Conservation (phyloP, 2,329 filamentous ascomycete genomes). For the Fusarium scirpi region DNA sequence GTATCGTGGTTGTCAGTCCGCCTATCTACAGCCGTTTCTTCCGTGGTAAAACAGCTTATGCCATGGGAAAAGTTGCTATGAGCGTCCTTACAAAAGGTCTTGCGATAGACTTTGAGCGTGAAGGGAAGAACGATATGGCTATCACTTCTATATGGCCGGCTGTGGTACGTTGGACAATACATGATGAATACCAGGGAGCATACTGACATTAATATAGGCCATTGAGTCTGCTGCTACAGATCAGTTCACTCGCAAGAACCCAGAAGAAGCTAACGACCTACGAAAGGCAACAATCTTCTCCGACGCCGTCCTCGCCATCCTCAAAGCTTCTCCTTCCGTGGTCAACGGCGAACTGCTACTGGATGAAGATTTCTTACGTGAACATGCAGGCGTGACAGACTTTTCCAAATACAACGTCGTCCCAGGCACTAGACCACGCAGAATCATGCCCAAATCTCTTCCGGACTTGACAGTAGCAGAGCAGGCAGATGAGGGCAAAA, state of each 20-base stretch:
- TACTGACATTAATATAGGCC: constrained; percentile 53
- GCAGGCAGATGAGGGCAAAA: constrained; percentile 82
- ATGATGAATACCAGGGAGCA: not conserved
- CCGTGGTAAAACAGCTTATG: constrained; percentile 86
- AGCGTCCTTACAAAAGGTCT: constrained; percentile 83
- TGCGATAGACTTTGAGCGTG: constrained; percentile 81
- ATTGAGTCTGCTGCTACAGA: constrained; percentile 82
- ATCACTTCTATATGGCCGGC: constrained; percentile 88
- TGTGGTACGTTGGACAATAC: constrained; percentile 60
- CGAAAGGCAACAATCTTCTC: constrained; percentile 80
- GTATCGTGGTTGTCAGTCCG: constrained; percentile 83
- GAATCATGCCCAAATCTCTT: constrained; percentile 81
- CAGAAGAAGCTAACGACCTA: constrained; percentile 67
- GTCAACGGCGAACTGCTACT: constrained; percentile 80
- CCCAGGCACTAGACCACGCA: constrained; percentile 69
- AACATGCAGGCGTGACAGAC: constrained; percentile 72
- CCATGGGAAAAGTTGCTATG: constrained; percentile 84
- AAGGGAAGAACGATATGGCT: constrained; percentile 75
- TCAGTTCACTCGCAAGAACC: constrained; percentile 59
- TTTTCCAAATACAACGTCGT: constrained; percentile 81
- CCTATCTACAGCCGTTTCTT: constrained; percentile 90
- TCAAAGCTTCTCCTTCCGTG: constrained; percentile 66
- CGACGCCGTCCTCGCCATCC: constrained; percentile 80
- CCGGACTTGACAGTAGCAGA: constrained; percentile 79
- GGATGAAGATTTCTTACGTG: constrained; percentile 84